Conservation (phyloP, 257 asterid species). For the Ballota nigra region DNA sequence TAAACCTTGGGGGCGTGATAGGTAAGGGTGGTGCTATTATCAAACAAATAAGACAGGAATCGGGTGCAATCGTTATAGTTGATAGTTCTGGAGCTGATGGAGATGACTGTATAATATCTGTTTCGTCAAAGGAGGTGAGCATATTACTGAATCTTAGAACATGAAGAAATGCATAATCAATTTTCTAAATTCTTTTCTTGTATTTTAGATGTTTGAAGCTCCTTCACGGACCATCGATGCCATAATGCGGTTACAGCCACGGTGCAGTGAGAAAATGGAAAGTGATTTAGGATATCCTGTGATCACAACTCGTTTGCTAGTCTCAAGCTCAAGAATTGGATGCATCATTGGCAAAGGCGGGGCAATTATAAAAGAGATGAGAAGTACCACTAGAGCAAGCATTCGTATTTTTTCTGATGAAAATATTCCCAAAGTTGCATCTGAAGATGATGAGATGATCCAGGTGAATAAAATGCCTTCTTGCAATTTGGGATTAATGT, state of each 20-base stretch:
- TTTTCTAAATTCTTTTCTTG: conserved; percentile 17
- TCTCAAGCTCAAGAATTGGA: conserved; percentile 69
- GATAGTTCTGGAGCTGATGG: conserved; percentile 74
- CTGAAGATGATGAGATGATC: conserved; percentile 84
- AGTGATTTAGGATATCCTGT: conserved; percentile 53
- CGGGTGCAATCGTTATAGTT: conserved; percentile 76
- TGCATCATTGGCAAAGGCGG: conserved; percentile 95
- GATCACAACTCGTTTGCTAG: conserved; percentile 72
- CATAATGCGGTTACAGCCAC: conserved; percentile 67
- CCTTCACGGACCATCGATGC: conserved; percentile 82
- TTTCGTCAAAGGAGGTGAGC: conserved; percentile 81
- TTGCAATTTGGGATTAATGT: too few species aligned
- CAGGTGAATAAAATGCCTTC: conserved; percentile 50
- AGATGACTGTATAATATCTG: conserved; percentile 73
- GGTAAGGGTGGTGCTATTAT: conserved; percentile 82
- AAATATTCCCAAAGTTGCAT: conserved; percentile 75
- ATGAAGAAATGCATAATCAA: not conserved
- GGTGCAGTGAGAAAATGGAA: conserved; percentile 74
- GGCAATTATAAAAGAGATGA: conserved; percentile 72
- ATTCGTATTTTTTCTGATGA: conserved; percentile 74
- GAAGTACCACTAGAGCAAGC: conserved; percentile 68
- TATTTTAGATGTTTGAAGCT: conserved; percentile 63
- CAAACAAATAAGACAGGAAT: conserved; percentile 83
- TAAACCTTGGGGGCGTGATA: conserved; percentile 81
- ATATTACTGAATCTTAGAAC: not conserved